A percentile compares a stretch with the other conserved stretches of the same genome.
Conservation (phyloP, 2,329 filamentous ascomycete genomes). For the Colletotrichum sp. region DNA sequence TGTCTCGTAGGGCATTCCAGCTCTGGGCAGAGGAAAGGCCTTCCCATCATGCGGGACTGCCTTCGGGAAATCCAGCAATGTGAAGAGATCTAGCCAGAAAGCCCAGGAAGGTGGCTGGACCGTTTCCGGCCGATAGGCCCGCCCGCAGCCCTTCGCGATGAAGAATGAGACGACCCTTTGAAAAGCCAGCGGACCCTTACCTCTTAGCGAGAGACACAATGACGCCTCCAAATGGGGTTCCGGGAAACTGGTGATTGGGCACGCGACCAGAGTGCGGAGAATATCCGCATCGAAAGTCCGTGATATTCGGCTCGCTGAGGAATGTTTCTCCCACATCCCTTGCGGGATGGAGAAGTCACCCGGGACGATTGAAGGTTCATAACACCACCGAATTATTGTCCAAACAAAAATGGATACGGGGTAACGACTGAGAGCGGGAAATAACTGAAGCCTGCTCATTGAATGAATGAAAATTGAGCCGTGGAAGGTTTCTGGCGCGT, state of each 20-base stretch:
- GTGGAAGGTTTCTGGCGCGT: neutral
- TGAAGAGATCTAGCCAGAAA: neutral
- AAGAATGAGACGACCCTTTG: neutral
- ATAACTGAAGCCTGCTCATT: neutral
- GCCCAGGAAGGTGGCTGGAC: neutral
- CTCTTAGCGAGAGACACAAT: neutral
- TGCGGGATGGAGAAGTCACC: neutral
- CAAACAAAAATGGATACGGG: neutral
- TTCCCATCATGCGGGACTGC: neutral
- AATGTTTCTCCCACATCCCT: neutral
- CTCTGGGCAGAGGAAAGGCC: neutral
- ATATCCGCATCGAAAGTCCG: neutral
- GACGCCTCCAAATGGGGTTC: neutral
- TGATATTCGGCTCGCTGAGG: neutral
- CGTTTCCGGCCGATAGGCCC: neutral
- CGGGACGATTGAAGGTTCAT: neutral
- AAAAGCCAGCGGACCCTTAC: neutral
- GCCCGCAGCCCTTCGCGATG: neutral
- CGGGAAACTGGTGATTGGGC: neutral
- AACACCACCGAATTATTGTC: neutral
- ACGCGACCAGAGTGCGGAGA: neutral
- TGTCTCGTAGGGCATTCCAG: neutral
- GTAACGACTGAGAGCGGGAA: accelerated
- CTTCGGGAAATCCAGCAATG: neutral
- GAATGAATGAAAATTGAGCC: neutral